Percentiles rank a stretch among this genome's conserved stretches.
Evolutionary conservation across 192 early-diverging fungal species (phyloP).

Genomic region (Backusella psychrophila): DNA sequence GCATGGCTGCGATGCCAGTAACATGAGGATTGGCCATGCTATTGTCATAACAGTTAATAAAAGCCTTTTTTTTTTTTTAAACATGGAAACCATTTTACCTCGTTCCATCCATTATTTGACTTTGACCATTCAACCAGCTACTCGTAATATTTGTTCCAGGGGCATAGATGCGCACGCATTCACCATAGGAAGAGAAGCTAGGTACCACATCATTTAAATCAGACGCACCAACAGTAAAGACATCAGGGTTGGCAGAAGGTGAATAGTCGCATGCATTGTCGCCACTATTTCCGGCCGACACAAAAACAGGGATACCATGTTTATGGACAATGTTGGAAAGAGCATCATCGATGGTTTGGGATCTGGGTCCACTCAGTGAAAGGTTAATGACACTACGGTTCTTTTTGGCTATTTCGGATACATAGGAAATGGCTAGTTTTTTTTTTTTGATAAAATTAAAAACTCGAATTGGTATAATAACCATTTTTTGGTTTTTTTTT

Average conservation of each 20-base stretch:
- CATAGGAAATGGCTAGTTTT: conserved; percentile 18
- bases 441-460: background rate
- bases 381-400: conserved; percentile 54
- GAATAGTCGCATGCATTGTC: conserved; percentile 56
- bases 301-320: conserved; percentile 47
- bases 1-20: conserved; percentile 43
- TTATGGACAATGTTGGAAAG: conserved; percentile 19
- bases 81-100: conserved; percentile 29
- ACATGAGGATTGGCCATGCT: conserved; percentile 54
- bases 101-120: conserved; percentile 42
- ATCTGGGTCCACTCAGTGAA: conserved; percentile 55
- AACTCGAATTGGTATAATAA: background rate
- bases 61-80: no score
- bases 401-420: conserved; percentile 15
- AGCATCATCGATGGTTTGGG: conserved; percentile 42
- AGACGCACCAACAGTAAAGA: conserved; percentile 49
- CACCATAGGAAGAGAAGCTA: conserved; percentile 49
- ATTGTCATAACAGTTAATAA: background rate
- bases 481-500: background rate
- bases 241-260: conserved; percentile 45
- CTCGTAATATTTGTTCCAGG: conserved; percentile 56
- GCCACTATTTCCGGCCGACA: conserved; percentile 59
- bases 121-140: conserved; percentile 27
- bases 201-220: conserved; percentile 41
- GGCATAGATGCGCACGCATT: conserved; percentile 61